A percentile compares a stretch with the other conserved stretches of the same genome.
These are phyloP conservation scores for Boletus semigastroideus DNA, from an alignment of 1,284 basidiomycete species.

Conservation along the genomic window DNA sequence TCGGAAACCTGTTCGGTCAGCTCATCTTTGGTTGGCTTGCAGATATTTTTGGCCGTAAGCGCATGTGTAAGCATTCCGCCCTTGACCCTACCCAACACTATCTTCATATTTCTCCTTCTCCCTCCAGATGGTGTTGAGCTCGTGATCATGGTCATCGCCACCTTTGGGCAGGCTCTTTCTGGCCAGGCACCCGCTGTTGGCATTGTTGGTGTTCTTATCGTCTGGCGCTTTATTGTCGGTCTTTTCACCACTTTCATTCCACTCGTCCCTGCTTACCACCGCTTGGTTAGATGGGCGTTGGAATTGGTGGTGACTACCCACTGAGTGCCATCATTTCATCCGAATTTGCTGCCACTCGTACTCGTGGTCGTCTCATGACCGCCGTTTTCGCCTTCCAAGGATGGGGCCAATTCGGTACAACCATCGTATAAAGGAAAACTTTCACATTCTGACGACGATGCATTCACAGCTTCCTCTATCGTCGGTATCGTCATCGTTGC, in stretches of 20 bases:
- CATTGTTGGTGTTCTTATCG: slow-evolving; percentile 59
- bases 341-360: slow-evolving; percentile 63
- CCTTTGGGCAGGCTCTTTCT: slow-evolving; percentile 47
- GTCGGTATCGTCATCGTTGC: slow-evolving; percentile 56
- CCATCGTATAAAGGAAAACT: slow-evolving; percentile 13
- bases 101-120: neutral
- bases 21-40: slow-evolving; percentile 57
- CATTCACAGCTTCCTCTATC: slow-evolving; percentile 44
- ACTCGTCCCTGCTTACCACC: slow-evolving; percentile 5
- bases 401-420: slow-evolving; percentile 52
- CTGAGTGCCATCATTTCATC: slow-evolving; percentile 50
- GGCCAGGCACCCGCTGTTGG: slow-evolving; percentile 55
- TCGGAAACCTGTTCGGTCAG: slow-evolving; percentile 63
- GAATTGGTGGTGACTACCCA: slow-evolving; percentile 62
- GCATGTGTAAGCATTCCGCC: slow-evolving; percentile 23
- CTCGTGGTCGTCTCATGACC: slow-evolving; percentile 56
- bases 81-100: neutral
- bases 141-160: slow-evolving; percentile 54
- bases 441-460: neutral
- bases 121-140: slow-evolving; percentile 56
- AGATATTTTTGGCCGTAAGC: slow-evolving; percentile 55
- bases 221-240: slow-evolving; percentile 51
- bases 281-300: slow-evolving; percentile 46
- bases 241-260: neutral
- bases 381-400: slow-evolving; percentile 57